A percentile compares a stretch with the other conserved stretches of the same genome.
These are phyloP conservation scores for Tetragonia tetragonoides DNA, from an alignment of 148 eudicot species.

Conservation along the genomic window DNA sequence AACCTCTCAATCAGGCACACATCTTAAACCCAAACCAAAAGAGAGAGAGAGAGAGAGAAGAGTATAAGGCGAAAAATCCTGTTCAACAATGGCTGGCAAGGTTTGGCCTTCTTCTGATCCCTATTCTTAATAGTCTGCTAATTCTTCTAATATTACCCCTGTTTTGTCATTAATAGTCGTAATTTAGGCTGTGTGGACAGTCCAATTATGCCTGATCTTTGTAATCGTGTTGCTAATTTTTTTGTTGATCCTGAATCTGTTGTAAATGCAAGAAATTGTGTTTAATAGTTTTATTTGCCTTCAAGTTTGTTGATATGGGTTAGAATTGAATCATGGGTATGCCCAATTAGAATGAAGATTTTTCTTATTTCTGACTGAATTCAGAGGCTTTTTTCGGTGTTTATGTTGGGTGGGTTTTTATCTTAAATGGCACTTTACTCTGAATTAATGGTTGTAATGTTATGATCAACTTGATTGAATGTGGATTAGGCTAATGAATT, in stretches of 20 bases:
- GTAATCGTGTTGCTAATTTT: neutral
- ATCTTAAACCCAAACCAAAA: neutral
- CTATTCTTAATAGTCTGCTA: neutral
- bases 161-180: neutral
- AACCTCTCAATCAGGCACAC: neutral
- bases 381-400: neutral
- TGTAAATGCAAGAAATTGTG: neutral
- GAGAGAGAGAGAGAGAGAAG: neutral
- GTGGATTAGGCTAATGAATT: neutral
- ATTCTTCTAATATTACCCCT: neutral
- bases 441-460: neutral
- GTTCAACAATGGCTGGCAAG: conserved; percentile 23
- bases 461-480: neutral
- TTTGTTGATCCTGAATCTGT: neutral
- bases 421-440: neutral
- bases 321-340: no score
- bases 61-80: neutral
- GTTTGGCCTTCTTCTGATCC: neutral
- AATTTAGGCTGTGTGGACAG: neutral
- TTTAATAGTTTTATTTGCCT: neutral
- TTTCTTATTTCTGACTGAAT: neutral
- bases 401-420: neutral
- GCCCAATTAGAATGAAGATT: neutral
- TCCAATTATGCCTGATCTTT: neutral
- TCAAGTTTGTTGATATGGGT: neutral